Conservation (phyloP, 495 filamentous ascomycete species). For the Alectoria sarmentosa region DNA sequence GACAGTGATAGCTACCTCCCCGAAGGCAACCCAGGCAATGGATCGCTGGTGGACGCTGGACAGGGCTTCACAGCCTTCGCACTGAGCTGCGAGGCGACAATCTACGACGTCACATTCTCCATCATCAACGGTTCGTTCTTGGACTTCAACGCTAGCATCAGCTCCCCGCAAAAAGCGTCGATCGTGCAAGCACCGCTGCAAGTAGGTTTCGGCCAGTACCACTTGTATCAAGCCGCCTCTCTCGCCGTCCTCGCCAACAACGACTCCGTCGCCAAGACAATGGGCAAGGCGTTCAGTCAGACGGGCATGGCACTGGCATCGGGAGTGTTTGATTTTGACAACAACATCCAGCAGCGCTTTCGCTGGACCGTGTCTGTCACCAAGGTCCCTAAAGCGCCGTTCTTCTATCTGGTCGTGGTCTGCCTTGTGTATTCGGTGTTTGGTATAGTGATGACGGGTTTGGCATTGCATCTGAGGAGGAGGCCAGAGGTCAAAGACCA, state of each 20-base stretch:
- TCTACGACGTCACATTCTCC: constrained; percentile 15
- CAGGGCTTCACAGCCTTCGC: constrained; percentile 15
- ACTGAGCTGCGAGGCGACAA: constrained; percentile 15
- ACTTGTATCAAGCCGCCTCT: constrained; percentile 1
- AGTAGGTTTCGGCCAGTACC: constrained; percentile 17
- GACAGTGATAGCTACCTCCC: background rate
- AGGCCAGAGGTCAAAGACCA: constrained; percentile 6
- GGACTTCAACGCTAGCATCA: constrained; percentile 7
- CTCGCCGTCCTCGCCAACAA: background rate
- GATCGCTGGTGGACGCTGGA: constrained; percentile 4
- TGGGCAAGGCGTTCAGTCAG: constrained; percentile 18
- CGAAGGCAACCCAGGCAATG: background rate
- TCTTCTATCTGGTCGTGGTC: constrained; percentile 15
- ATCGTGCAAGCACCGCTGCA: constrained; percentile 18
- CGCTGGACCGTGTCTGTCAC: constrained; percentile 9
- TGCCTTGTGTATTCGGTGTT: constrained; percentile 18
- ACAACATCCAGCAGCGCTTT: constrained; percentile 14
- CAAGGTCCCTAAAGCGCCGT: constrained; percentile 17
- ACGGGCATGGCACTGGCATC: constrained; percentile 17
- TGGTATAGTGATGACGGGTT: constrained; percentile 18
- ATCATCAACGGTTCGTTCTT: constrained; percentile 14
- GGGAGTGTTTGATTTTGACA: constrained; percentile 14
- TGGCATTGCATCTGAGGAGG: constrained; percentile 13
- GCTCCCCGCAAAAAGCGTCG: constrained; percentile 11
- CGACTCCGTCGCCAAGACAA: background rate